These are phyloP conservation scores for Epichloe typhina DNA, from an alignment of 2,329 filamentous ascomycete genomes.

Conservation along the genomic window DNA sequence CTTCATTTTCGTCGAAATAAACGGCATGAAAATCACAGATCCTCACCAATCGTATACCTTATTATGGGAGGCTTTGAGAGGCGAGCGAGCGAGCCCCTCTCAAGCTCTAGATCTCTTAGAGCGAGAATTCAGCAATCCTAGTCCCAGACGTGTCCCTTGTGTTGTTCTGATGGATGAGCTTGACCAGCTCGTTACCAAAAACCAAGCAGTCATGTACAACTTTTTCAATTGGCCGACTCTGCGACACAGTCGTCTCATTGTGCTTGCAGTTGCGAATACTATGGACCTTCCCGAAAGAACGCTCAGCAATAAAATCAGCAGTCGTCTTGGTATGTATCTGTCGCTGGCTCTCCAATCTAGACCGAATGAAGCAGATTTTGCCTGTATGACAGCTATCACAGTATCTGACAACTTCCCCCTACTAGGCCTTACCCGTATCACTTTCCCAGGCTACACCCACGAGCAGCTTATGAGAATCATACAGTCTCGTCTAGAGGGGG, in stretches of 20 bases:
- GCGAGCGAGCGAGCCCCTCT: conserved; percentile 84
- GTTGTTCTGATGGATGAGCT: conserved; percentile 98
- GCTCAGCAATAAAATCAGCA: conserved; percentile 96
- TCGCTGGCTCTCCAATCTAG: not conserved
- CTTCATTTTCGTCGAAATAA: conserved; percentile 98
- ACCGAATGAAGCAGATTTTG: not conserved
- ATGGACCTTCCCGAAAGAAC: conserved; percentile 97
- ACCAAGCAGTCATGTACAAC: conserved; percentile 99
- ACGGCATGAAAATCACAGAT: conserved; percentile 98
- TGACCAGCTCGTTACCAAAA: conserved; percentile 93
- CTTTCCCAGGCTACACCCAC: conserved; percentile 93
- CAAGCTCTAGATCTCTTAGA: conserved; percentile 87
- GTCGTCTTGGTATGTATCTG: conserved; percentile 47
- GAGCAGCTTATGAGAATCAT: conserved; percentile 97
- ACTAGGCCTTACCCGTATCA: conserved; percentile 72
- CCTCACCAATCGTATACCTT: conserved; percentile 92
- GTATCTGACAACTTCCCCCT: not conserved
- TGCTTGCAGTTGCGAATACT: conserved; percentile 93
- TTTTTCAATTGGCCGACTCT: conserved; percentile 99
- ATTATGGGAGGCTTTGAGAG: conserved; percentile 90
- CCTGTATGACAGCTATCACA: not conserved
- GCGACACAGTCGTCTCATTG: conserved; percentile 82
- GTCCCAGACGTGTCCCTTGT: conserved; percentile 80
- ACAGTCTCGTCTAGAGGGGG: conserved; percentile 77
- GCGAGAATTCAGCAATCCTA: conserved; percentile 83